phyloP scores from a whole-genome alignment of 352 stramenopile species.

The Globisporangium cylindrosporum region DNA sequence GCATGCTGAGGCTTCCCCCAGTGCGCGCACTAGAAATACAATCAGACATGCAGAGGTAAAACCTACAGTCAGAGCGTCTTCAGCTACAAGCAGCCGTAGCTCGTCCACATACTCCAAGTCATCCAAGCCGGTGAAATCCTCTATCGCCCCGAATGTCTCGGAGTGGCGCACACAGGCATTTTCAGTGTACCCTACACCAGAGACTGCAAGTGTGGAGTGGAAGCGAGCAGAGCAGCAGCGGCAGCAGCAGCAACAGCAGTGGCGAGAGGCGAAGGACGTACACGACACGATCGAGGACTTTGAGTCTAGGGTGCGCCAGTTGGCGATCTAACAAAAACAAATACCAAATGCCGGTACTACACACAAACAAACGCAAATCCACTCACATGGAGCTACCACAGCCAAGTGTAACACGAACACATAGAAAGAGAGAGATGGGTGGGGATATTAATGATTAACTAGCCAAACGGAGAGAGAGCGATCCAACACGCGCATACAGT shows the following conservation, averaged over 20 bases:
- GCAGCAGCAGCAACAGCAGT: conserved; percentile 13
- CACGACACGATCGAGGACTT: conserved; percentile 38
- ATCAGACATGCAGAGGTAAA: neutral
- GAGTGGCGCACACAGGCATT: conserved; percentile 39
- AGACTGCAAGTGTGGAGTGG: conserved; percentile 9
- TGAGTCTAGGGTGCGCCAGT: conserved; percentile 29
- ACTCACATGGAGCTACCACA: neutral
- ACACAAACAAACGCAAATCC: neutral
- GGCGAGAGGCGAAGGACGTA: conserved; percentile 25
- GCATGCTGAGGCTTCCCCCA: neutral
- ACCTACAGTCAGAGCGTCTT: neutral
- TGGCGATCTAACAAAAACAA: conserved; percentile 13
- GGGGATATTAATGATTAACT: conserved; percentile 16
- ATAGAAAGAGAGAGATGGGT: conserved; percentile 1
- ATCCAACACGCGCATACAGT: neutral
- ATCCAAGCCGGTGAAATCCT: conserved; percentile 23
- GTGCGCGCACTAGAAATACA: conserved; percentile 13
- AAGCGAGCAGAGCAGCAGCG: conserved; percentile 9
- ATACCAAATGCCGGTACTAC: neutral
- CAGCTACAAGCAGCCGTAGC: conserved; percentile 7
- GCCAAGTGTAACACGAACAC: neutral
- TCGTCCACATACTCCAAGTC: conserved; percentile 11
- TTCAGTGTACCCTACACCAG: conserved; percentile 10
- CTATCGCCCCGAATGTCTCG: conserved; percentile 33
- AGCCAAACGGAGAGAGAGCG: neutral